A percentile compares a stretch with the other conserved stretches of the same genome.
These are phyloP conservation scores for Cunninghamia lanceolata DNA, from an alignment of 75 land plant species.

Conservation along the genomic window DNA sequence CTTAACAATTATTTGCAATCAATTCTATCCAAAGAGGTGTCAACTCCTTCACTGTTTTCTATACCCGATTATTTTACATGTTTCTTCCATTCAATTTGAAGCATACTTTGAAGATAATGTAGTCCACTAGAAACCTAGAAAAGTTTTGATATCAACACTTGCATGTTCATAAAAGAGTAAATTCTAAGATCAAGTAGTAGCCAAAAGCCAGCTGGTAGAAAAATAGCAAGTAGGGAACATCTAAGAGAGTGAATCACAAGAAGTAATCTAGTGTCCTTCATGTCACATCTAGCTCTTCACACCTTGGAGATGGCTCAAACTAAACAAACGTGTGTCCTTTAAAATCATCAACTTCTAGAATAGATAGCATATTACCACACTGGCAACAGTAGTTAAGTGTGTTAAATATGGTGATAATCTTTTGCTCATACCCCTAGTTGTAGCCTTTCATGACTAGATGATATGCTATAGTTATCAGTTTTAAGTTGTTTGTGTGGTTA, in stretches of 20 bases:
- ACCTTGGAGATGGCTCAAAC: conserved; percentile 79
- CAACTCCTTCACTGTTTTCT: too few species aligned
- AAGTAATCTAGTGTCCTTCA: conserved; percentile 72
- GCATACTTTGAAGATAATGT: not conserved
- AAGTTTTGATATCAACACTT: conserved; percentile 3
- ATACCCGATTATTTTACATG: conserved; percentile 10
- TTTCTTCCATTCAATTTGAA: conserved; percentile 5
- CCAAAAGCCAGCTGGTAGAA: not conserved
- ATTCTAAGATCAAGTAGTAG: conserved; percentile 3
- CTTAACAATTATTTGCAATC: too few species aligned
- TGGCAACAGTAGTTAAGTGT: conserved; percentile 95
- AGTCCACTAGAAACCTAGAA: not conserved
- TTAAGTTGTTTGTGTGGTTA: conserved; percentile 84
- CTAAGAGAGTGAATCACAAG: conserved; percentile 25
- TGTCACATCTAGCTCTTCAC: conserved; percentile 79
- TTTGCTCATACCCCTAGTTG: conserved; percentile 98
- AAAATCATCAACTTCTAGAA: conserved; percentile 92
- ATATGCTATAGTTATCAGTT: conserved; percentile 89
- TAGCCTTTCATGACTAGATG: conserved; percentile 95
- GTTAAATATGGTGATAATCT: conserved; percentile 96
- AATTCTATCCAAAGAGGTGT: too few species aligned
- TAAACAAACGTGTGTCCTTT: conserved; percentile 88
- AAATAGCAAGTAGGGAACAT: conserved; percentile 6
- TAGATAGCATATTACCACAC: conserved; percentile 90
- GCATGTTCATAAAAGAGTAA: not conserved